Base-by-base conservation (phyloP, 352 stramenopile genomes). In the Globisporangium cederbergense region DNA sequence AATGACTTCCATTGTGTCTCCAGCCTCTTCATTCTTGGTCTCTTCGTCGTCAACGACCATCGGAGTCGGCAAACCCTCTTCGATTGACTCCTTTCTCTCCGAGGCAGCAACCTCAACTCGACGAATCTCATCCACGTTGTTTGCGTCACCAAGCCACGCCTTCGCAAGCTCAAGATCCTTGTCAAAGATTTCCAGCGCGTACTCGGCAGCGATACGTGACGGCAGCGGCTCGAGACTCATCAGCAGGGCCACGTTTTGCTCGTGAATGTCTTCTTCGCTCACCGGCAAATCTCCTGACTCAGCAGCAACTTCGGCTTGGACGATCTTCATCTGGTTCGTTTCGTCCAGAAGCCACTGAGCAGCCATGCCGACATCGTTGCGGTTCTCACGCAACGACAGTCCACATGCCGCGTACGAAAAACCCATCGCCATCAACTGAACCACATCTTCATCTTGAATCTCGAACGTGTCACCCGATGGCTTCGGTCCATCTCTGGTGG, bases 341-440 rank as follows among this genome's bases (percentile, higher is more conserved):
- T 95, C 88, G 56, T 91, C 83, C 8, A 96, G 61, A 9, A 97
- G 66, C 88, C 86, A 97, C 61, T 94, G 79, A 1, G 89, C 89
- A 16, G 89, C 89, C 55, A 90, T 79, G 6, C 66, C 73, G 8
- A 95, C 67, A 58, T 91, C 86, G 42, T 87, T 83, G 20, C 68
- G 71, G 58, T 76, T 91, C 49, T 93, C 76, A 8, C 78, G 75
- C 40, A 97, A 70, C 9, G 89, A 83, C 28, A 95, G 64, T 38
- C 74, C 66, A 59, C 84, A 95, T 28, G 72, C 88, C 43, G 85
- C 85, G 46, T 95, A 94, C n/a, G 88, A 94, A 46, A 97, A 97
- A 0, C 89, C 89, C 77, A 97, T 88, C 0, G 86, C 82, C 86
- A 95, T 96, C 1, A 97, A 72, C 55, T 96, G 84, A 9, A 97